Evolutionary conservation across 2,329 filamentous ascomycete species (phyloP).

Genomic region (Fusarium sp.): DNA sequence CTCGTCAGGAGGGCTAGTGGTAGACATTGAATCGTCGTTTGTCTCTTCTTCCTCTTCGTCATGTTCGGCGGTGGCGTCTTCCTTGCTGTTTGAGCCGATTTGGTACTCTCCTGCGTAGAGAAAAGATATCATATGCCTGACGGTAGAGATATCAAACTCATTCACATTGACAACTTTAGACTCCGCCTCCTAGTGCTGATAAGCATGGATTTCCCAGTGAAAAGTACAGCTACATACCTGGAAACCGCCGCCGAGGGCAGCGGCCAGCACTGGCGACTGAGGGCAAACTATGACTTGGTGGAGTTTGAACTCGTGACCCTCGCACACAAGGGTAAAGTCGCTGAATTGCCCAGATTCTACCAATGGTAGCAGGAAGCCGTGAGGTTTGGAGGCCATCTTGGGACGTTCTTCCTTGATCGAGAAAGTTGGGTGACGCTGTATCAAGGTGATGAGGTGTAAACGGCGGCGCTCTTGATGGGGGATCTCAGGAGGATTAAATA

Average conservation of each 20-base stretch:
- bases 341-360: neutral
- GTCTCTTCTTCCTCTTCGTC: fast-evolving
- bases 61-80: fast-evolving
- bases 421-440: neutral
- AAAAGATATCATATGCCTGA: neutral
- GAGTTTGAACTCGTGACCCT: slow-evolving; percentile 2
- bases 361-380: neutral
- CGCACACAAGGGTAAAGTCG: slow-evolving; percentile 1
- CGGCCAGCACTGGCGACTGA: neutral
- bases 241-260: neutral
- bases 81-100: neutral
- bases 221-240: neutral
- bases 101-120: slow-evolving; percentile 1
- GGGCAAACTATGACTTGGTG: slow-evolving; percentile 11
- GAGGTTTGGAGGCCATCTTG: neutral
- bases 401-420: no score
- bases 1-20: fast-evolving
- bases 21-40: fast-evolving
- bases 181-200: neutral
- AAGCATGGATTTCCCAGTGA: neutral
- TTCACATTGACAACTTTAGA: neutral
- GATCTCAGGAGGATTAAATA: neutral
- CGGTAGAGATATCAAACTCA: neutral
- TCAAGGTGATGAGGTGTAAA: neutral
- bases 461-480: neutral